Base-by-base conservation (phyloP, 371 early-diverging fungal genomes). In the Rhizopus stolonifer region DNA sequence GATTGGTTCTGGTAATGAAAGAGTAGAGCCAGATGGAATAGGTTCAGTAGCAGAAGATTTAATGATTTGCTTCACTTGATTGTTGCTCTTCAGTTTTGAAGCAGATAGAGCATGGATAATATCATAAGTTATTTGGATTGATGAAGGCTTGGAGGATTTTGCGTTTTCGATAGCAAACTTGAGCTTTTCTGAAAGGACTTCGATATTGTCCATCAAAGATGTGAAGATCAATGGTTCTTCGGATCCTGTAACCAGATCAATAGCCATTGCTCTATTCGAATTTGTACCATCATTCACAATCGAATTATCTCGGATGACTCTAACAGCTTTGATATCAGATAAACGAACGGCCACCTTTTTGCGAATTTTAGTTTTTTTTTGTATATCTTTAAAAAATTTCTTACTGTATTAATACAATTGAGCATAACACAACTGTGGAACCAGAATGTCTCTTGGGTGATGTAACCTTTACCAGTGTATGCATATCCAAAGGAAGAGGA, bases 371-470 rank as follows among this genome's bases (percentile, higher is more conserved):
- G 5, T 38, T 8, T 15, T 32, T 21, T 8, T 21, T 21, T 49
- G 23, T 23, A 17, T 1, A 13, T n/a, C n/a, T 15, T 33, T 26
- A 15, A 38, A 0, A 50, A 21, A 13, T 3, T 21, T 18, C 65
- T 32, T 67, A 73, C 72, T 7, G 75, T 58, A 22, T 69, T 59
- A 8, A 71, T 63, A 22, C 69, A 74, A 4, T 67, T 57, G 46
- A 67, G 59, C 52, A 69, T 32, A 1, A 72, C 56, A 23, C 67
- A 69, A 26, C 73, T 71, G 42, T 73, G 70, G 31, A 77, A 73
- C 71, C 73, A 77, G 21, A 77, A 58, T 6, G 59, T 65, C 1
- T 68, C 61, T 39, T 73, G 71, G 0, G 73, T 73, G 13, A 77
- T 42, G 19, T 65, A 77, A 0, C 58, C 65, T 32, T 69, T 66